phyloP scores from a whole-genome alignment of 441 rosid genomes.

The Corymbia calophylla region DNA sequence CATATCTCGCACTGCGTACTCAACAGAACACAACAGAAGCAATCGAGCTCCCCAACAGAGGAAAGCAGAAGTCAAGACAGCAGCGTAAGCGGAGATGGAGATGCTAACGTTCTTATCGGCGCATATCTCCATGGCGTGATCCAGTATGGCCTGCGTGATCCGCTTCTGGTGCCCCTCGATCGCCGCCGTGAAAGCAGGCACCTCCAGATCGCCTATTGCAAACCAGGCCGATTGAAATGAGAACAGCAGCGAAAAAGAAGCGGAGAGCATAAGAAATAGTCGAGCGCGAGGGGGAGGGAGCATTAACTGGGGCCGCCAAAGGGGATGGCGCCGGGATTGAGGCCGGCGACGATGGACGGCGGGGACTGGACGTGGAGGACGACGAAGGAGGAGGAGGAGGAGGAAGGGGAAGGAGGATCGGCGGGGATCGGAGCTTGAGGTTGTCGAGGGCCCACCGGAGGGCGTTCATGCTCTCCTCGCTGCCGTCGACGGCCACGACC shows the following conservation, averaged over 20 bases:
- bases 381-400: constrained; percentile 39
- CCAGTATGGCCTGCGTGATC: constrained; percentile 50
- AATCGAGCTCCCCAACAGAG: background rate
- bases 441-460: constrained; percentile 72
- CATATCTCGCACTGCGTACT: background rate
- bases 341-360: constrained; percentile 58
- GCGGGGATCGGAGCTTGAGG: constrained; percentile 58
- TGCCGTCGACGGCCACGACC: constrained; percentile 78
- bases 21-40: background rate
- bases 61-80: background rate
- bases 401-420: constrained; percentile 22
- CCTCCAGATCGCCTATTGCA: constrained; percentile 52
- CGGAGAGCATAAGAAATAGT: background rate
- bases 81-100: background rate
- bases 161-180: constrained; percentile 74
- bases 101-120: constrained; percentile 26
- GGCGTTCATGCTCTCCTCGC: constrained; percentile 91
- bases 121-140: constrained; percentile 55
- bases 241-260: background rate
- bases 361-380: constrained; percentile 76
- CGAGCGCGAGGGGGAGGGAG: background rate
- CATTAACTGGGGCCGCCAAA: constrained; percentile 87
- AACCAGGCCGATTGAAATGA: background rate
- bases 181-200: constrained; percentile 81
- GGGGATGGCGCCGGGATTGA: constrained; percentile 83